Conservation (phyloP, 2,329 filamentous ascomycete species). For the Biscogniauxia sp. region DNA sequence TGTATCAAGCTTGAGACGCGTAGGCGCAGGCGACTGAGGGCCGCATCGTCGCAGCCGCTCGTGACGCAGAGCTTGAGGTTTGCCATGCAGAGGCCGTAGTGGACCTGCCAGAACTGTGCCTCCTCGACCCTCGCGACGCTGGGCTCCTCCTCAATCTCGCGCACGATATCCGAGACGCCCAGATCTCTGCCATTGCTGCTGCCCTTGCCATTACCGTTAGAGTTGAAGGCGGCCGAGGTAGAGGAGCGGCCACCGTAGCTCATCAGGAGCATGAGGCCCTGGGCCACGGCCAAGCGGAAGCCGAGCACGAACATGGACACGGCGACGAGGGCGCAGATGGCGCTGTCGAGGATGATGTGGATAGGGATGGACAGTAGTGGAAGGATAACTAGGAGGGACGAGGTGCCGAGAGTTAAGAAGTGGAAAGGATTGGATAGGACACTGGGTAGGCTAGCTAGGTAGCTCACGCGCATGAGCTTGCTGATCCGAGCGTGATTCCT, state of each 20-base stretch:
- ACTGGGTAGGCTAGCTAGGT: slow-evolving; percentile 76
- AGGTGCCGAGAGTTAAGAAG: slow-evolving; percentile 88
- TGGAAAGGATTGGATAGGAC: slow-evolving; percentile 95
- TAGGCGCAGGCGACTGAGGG: slow-evolving; percentile 69
- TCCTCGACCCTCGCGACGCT: slow-evolving; percentile 77
- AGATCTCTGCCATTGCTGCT: slow-evolving; percentile 36
- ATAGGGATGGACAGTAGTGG: slow-evolving; percentile 79
- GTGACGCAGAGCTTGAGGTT: slow-evolving; percentile 78
- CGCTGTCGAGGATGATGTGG: slow-evolving; percentile 78
- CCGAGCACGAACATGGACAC: slow-evolving; percentile 87
- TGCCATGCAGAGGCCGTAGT: slow-evolving; percentile 95
- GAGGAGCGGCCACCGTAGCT: slow-evolving; percentile 59
- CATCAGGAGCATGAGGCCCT: slow-evolving; percentile 96
- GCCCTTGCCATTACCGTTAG: slow-evolving; percentile 26
- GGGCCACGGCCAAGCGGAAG: slow-evolving; percentile 74
- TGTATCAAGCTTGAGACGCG: slow-evolving; percentile 76
- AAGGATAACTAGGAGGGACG: slow-evolving; percentile 73
- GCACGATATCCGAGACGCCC: slow-evolving; percentile 71
- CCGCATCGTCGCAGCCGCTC: slow-evolving; percentile 64
- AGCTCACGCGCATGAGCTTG: slow-evolving; percentile 82
- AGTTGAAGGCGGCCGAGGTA: no score
- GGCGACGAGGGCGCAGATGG: slow-evolving; percentile 78
- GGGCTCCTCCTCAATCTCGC: slow-evolving; percentile 79
- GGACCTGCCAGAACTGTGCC: slow-evolving; percentile 96
- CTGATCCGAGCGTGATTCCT: slow-evolving; percentile 91